A percentile compares a stretch with the other conserved stretches of the same genome.
Evolutionary conservation across 768 basidiomycete species (phyloP).

Genomic region (Trametes meyenii): DNA sequence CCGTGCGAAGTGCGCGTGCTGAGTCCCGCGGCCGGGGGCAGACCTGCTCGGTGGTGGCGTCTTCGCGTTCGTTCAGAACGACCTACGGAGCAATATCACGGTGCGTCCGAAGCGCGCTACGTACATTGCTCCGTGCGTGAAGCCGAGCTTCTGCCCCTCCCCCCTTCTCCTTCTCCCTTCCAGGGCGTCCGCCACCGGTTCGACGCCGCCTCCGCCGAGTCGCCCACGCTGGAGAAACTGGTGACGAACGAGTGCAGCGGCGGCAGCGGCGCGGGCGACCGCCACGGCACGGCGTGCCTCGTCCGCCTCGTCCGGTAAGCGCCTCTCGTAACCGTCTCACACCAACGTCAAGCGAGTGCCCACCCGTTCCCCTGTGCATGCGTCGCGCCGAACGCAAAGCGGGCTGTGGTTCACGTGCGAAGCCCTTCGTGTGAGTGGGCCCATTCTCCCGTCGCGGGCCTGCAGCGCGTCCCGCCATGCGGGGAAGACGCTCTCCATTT

Average conservation of each 20-base stretch:
- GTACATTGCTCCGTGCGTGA: not conserved
- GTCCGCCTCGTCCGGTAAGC: slow-evolving; percentile 67
- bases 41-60: slow-evolving; percentile 70
- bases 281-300: slow-evolving; percentile 61
- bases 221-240: slow-evolving; percentile 61
- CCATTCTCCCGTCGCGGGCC: slow-evolving; percentile 1
- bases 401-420: slow-evolving; percentile 70
- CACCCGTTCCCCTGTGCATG: slow-evolving; percentile 13
- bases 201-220: slow-evolving; percentile 44
- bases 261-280: slow-evolving; percentile 28
- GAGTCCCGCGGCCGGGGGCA: slow-evolving; percentile 28
- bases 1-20: not conserved
- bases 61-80: slow-evolving; percentile 74
- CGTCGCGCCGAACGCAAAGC: slow-evolving; percentile 38
- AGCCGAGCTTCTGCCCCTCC: not conserved
- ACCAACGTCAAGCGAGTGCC: slow-evolving; percentile 20
- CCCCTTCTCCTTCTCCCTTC: not conserved
- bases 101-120: slow-evolving; percentile 41
- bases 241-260: slow-evolving; percentile 52
- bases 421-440: slow-evolving; percentile 45
- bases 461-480: slow-evolving; percentile 5
- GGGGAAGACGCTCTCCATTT: slow-evolving; percentile 5
- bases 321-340: slow-evolving; percentile 22
- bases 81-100: slow-evolving; percentile 67
- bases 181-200: slow-evolving; percentile 70